Evolutionary conservation across 305 asterid species (phyloP), one percentile per base, ranked within the genome.

Genomic region (Fraxinus floribunda): DNA sequence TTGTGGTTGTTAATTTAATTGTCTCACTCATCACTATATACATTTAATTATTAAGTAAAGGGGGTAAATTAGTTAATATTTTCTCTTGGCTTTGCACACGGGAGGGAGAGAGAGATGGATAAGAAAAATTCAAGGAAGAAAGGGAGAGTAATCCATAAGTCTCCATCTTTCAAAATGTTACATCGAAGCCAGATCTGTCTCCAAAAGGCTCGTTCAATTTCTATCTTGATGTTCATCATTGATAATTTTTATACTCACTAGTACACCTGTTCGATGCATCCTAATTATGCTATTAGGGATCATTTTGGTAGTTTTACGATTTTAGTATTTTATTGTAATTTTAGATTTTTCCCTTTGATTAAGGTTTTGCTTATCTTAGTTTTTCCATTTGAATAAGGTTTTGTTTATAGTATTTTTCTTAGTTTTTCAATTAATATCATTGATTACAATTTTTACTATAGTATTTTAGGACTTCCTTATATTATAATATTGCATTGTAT

Each of bases 141-240:
- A 52, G 72, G 75, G 20, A 76, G 41, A 72, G 77, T 36, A 49
- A 49, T 49, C 60, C 44, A 80, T 76, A 81, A 29, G 44, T 80
- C 79, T 70, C 15, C 44, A 46, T 52, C 81, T 79, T 49, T 62
- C 79, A 76, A 20, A 75, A 34, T 78, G 36, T 80, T 66, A 70
- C 72, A 13, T 52, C 52, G 6, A 68, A 72, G 32, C 49, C 86
- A 70, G 81, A 80, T 80, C 84, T 1, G 32, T 81, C 70, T 7
- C 41, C 79, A 29, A 49, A 84, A 80, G 86, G 86, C 81, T 76
- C 39, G 74, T 84, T 34, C 79, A 52, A 52, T 72, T 30, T 75
- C 9, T 44, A 75, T 66, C 71, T 55, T 76, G 73, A 80, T 75
- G 36, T 11, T 66, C 74, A 66, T 66, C 38, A 24, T 24, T 66